A percentile compares a stretch with the other conserved stretches of the same genome.
Conservation (phyloP, 257 asterid species). For the Paulownia fortunei region DNA sequence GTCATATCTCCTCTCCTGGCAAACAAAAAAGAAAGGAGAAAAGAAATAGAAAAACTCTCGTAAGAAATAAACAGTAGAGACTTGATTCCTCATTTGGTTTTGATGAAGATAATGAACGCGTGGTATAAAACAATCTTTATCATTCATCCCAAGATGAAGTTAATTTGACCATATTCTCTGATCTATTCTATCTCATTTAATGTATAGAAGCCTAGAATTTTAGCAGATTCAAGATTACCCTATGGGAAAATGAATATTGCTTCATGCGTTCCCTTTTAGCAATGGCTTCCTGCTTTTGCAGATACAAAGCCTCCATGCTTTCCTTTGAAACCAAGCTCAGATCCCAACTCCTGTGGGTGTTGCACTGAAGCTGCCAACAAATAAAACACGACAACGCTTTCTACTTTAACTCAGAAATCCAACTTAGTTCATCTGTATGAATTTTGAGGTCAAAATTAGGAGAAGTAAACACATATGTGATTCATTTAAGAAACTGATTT, state of each 20-base stretch:
- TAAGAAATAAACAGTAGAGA: no score
- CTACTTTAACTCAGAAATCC: background rate
- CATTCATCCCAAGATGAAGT: background rate
- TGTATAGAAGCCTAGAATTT: background rate
- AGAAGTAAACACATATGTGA: no score
- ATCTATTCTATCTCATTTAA: background rate
- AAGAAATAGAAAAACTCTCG: background rate
- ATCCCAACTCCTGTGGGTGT: constrained; percentile 64
- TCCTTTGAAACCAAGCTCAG: constrained; percentile 54
- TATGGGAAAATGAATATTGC: constrained; percentile 77
- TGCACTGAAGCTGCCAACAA: constrained; percentile 50
- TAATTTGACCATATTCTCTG: no score
- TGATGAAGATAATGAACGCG: no score
- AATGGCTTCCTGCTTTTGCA: constrained; percentile 63
- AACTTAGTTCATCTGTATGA: background rate
- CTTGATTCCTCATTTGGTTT: no score
- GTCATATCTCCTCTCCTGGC: constrained; percentile 71
- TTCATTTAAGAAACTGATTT: no score
- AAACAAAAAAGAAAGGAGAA: background rate
- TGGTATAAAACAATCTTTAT: background rate
- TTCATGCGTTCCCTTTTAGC: constrained; percentile 75
- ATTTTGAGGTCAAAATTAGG: no score
- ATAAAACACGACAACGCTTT: background rate
- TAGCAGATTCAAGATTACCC: constrained; percentile 49
- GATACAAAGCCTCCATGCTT: constrained; percentile 57